phyloP scores from a whole-genome alignment of 768 basidiomycete species.

The Cystofilobasidium capitatum region DNA sequence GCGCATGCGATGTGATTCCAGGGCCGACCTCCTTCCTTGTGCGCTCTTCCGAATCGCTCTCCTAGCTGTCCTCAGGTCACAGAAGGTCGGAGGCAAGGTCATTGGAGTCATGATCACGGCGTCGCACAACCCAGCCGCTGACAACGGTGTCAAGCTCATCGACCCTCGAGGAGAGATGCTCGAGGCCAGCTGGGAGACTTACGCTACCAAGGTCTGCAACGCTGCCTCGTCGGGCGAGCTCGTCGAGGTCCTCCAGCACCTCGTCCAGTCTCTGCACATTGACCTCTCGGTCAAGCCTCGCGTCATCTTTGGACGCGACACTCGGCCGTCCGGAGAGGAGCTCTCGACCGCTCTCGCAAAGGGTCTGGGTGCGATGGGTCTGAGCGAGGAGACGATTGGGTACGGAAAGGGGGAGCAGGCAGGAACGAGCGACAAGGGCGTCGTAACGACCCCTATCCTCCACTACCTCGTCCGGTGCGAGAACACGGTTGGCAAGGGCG shows the following conservation, averaged over 20 bases:
- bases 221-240: slow-evolving; percentile 66
- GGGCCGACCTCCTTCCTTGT: slow-evolving; percentile 53
- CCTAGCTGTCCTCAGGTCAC: slow-evolving; percentile 81
- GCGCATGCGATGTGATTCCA: slow-evolving; percentile 25
- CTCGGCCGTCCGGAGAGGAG: slow-evolving; percentile 71
- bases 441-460: slow-evolving; percentile 87
- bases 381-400: slow-evolving; percentile 43
- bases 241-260: slow-evolving; percentile 51
- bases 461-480: slow-evolving; percentile 87
- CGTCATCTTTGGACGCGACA: slow-evolving; percentile 87
- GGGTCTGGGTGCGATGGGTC: slow-evolving; percentile 65
- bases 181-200: slow-evolving; percentile 77
- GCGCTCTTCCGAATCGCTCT: slow-evolving; percentile 92
- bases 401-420: slow-evolving; percentile 5
- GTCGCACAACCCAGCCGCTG: slow-evolving; percentile 97
- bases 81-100: slow-evolving; percentile 75
- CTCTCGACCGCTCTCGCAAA: slow-evolving; percentile 70
- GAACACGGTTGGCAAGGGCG: slow-evolving; percentile 66
- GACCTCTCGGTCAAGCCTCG: slow-evolving; percentile 66
- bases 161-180: slow-evolving; percentile 98
- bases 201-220: slow-evolving; percentile 81
- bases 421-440: slow-evolving; percentile 53
- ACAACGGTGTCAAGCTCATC: slow-evolving; percentile 97
- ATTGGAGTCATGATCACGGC: slow-evolving; percentile 99
- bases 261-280: slow-evolving; percentile 60